Evolutionary conservation across 2,329 filamentous ascomycete species (phyloP), one percentile per base, ranked within the genome.

Genomic region (Clonostachys rosea): DNA sequence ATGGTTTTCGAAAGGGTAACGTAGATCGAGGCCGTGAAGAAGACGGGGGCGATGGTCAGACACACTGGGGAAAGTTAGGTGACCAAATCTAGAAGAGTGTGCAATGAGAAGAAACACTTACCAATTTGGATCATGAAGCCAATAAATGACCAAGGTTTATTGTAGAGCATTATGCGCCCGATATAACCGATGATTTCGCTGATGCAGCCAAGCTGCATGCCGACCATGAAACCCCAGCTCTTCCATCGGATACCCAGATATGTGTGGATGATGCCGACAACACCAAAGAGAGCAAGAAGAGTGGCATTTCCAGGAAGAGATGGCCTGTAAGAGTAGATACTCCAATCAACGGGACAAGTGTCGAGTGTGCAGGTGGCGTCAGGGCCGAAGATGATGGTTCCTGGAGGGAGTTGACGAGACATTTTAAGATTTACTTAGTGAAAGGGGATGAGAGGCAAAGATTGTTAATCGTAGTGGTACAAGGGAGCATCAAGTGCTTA

Each of bases 81-180:
- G 16, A 14, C 35, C 24, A 33, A 52, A 86, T 84, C 58, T 87
- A 80, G n/a, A 12, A 11, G 20, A 40, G 35, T 43, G 12, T 14
- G 39, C 17, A 17, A 14, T 20, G 18, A 13, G n/a, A 9, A 33
- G 59, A 66, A 30, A 52, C 73, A 74, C 68, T 58, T 68, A 60
- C 54, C 59, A 51, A 85, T 84, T 57, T 87, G 79, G 14, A 84
- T 74, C 54, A 86, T 69, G 56, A 87, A 87, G 0, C 73, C 78
- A 9, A 56, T 56, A 55, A 83, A 75, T 40, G 59, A 64, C 55
- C 81, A 86, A 0, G 81, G 78, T 49, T 84, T 78, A 35, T 73
- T 50, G 51, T 78, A 67, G 42, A 83, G 66, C 47, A 80, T 58
- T 30, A 85, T 63, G 4, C 83, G 40, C 30, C 45, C 45, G 33